These are phyloP conservation scores for Elymus sibiricus DNA, from an alignment of 176 grass and related monocot species.

Conservation along the genomic window DNA sequence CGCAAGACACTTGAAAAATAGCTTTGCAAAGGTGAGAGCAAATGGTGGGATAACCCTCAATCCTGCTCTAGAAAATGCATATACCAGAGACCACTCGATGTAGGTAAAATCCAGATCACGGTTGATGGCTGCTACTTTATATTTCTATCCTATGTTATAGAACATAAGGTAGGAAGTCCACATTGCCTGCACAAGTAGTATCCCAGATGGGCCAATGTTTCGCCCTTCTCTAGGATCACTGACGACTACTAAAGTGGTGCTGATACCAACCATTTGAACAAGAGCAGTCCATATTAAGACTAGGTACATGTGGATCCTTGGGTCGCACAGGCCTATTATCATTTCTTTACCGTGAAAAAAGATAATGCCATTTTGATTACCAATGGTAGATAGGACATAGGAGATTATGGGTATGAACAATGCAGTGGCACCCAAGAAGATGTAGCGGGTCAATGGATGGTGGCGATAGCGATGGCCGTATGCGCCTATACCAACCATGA, in stretches of 20 bases:
- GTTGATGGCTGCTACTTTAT: too few species aligned
- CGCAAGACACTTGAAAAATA: not conserved
- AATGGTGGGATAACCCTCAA: not conserved
- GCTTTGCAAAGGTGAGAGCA: not conserved
- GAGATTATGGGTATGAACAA: not conserved
- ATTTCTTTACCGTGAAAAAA: not conserved
- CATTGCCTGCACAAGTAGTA: not conserved
- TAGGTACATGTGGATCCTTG: not conserved
- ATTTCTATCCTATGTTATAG: not conserved
- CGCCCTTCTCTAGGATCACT: not conserved
- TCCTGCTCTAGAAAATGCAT: too few species aligned
- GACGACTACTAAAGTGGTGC: not conserved
- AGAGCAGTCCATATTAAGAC: not conserved
- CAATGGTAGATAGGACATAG: not conserved
- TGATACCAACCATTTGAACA: not conserved
- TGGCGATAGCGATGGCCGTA: not conserved
- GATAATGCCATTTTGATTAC: not conserved
- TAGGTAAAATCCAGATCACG: too few species aligned
- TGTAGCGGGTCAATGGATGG: not conserved
- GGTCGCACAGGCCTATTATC: not conserved
- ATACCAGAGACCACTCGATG: too few species aligned
- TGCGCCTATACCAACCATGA: not conserved
- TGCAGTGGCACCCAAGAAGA: slow-evolving; percentile 4
- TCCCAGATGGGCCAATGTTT: not conserved
- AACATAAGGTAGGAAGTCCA: not conserved